Conservation (phyloP, 2,329 filamentous ascomycete genomes). For the Aspergillus piperis region DNA sequence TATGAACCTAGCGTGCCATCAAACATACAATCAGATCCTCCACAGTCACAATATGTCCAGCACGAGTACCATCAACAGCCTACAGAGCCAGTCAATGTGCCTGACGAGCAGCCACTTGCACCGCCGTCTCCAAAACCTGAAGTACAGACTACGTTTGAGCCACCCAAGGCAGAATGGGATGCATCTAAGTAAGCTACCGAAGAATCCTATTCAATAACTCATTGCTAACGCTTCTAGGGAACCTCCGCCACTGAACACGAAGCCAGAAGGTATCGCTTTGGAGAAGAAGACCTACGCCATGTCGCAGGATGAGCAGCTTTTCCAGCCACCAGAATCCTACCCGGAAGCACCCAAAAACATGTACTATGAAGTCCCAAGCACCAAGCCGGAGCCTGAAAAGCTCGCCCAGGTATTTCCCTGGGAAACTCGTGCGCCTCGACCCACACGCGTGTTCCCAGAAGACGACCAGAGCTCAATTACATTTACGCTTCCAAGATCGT, state of each 20-base stretch:
- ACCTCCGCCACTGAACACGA: slow-evolving; percentile 64
- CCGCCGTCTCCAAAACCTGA: slow-evolving; percentile 27
- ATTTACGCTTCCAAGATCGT: slow-evolving; percentile 3
- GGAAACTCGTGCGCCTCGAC: slow-evolving; percentile 68
- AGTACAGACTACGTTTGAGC: slow-evolving; percentile 52
- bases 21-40: neutral
- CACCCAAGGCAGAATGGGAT: slow-evolving; percentile 64
- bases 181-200: slow-evolving; percentile 55
- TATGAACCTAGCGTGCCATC: slow-evolving; percentile 9
- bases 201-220: slow-evolving; percentile 8
- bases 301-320: slow-evolving; percentile 73
- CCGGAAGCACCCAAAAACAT: slow-evolving; percentile 83
- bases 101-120: slow-evolving; percentile 45
- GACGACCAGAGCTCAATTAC: slow-evolving; percentile 26
- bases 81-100: slow-evolving; percentile 47
- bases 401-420: slow-evolving; percentile 83
- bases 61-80: slow-evolving; percentile 34
- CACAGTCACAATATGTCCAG: neutral
- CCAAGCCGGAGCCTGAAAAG: slow-evolving; percentile 58
- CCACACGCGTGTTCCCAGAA: slow-evolving; percentile 53
- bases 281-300: slow-evolving; percentile 78
- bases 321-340: slow-evolving; percentile 74
- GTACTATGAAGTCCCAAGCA: slow-evolving; percentile 77
- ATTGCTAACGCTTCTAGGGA: slow-evolving; percentile 52
- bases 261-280: slow-evolving; percentile 83